Conservation (phyloP, 1,284 basidiomycete species). For the Inonotus hispidus region DNA sequence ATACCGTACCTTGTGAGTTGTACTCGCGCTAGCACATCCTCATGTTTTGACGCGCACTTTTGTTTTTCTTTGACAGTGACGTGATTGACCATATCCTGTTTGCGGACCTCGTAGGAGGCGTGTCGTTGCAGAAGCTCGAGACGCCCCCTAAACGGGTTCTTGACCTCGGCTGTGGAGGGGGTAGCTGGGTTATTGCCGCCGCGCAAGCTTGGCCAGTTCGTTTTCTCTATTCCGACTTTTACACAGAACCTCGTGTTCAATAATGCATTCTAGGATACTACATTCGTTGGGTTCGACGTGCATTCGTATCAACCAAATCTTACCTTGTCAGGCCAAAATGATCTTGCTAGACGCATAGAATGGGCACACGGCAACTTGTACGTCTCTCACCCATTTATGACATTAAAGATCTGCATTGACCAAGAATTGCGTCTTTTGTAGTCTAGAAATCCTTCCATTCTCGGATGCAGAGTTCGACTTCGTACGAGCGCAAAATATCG, state of each 20-base stretch:
- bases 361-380: constrained; percentile 69
- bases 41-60: background rate
- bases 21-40: constrained; percentile 14
- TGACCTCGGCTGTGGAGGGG: constrained; percentile 78
- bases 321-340: constrained; percentile 21
- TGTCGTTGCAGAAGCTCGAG: constrained; percentile 51
- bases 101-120: constrained; percentile 36
- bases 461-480: constrained; percentile 52
- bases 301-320: constrained; percentile 52
- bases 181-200: constrained; percentile 66
- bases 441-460: constrained; percentile 60
- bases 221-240: constrained; percentile 15
- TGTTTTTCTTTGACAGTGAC: constrained; percentile 48
- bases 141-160: constrained; percentile 49
- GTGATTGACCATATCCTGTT: constrained; percentile 66
- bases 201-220: constrained; percentile 59
- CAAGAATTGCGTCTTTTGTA: constrained; percentile 25
- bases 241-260: background rate
- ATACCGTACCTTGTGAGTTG: constrained; percentile 48
- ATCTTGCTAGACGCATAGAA: constrained; percentile 45
- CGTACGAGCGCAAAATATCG: constrained; percentile 56
- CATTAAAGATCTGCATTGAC: background rate
- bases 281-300: constrained; percentile 57
- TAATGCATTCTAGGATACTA: constrained; percentile 38
- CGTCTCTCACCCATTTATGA: constrained; percentile 21